These are phyloP conservation scores for Austroboletus novae-zelandiae DNA, from an alignment of 1,284 basidiomycete genomes.

Conservation along the genomic window DNA sequence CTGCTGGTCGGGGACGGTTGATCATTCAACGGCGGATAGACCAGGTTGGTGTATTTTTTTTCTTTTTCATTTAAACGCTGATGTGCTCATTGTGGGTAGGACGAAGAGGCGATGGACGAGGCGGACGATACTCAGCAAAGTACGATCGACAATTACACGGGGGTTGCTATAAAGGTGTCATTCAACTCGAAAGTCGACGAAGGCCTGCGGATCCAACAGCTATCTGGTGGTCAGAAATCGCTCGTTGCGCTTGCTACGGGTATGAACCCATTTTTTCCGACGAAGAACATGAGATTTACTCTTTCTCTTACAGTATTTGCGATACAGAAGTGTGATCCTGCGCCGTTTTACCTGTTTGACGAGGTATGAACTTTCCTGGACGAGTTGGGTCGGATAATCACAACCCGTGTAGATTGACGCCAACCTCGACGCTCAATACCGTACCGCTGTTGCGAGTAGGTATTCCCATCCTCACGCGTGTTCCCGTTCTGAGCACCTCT, in stretches of 20 bases:
- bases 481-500: neutral
- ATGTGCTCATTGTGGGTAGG: conserved; percentile 35
- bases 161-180: conserved; percentile 92
- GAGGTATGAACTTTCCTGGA: conserved; percentile 52
- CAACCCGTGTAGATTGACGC: conserved; percentile 76
- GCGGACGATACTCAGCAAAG: conserved; percentile 69
- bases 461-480: conserved; percentile 4
- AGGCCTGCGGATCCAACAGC: conserved; percentile 92
- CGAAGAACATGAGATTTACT: neutral
- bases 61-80: neutral
- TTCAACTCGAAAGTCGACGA: conserved; percentile 99
- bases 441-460: conserved; percentile 92
- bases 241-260: conserved; percentile 94
- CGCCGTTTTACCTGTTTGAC: conserved; percentile 99
- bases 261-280: conserved; percentile 30
- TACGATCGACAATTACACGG: conserved; percentile 92
- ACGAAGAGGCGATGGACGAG: conserved; percentile 69
- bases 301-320: conserved; percentile 73
- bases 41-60: conserved; percentile 50
- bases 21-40: conserved; percentile 91
- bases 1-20: conserved; percentile 85
- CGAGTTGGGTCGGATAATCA: neutral
- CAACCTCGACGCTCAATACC: conserved; percentile 96
- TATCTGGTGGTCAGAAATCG: conserved; percentile 98
- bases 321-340: conserved; percentile 99